A percentile compares a stretch with the other conserved stretches of the same genome.
Evolutionary conservation across 2,329 filamentous ascomycete species (phyloP).

Genomic region (Colletotrichum endophyticum): DNA sequence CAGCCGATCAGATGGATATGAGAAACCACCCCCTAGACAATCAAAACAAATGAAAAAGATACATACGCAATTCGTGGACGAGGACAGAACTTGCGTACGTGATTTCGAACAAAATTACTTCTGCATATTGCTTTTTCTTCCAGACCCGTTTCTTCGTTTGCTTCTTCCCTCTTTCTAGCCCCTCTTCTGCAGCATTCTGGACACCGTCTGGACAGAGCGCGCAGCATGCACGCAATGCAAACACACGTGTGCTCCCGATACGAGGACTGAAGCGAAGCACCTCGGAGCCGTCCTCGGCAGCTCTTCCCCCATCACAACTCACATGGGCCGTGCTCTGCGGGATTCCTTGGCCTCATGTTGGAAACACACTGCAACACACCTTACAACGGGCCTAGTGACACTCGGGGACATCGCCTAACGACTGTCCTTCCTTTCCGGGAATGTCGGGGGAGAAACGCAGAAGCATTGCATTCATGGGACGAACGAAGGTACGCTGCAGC

Average conservation of each 20-base stretch:
- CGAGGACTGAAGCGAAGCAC: background rate
- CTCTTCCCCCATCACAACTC: background rate
- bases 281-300: background rate
- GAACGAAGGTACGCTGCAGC: background rate
- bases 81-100: background rate
- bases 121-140: background rate
- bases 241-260: background rate
- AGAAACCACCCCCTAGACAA: background rate
- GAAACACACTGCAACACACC: background rate
- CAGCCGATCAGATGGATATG: background rate
- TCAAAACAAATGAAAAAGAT: background rate
- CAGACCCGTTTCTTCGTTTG: background rate
- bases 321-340: background rate
- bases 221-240: background rate
- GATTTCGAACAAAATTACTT: background rate
- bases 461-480: background rate
- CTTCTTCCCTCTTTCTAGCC: background rate
- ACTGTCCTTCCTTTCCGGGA: background rate
- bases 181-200: background rate
- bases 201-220: background rate
- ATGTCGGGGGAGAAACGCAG: background rate
- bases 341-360: conserved; percentile 7
- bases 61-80: background rate
- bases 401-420: background rate
- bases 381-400: background rate